Evolutionary conservation across 2,329 filamentous ascomycete species (phyloP), one percentile per base, ranked within the genome.

Genomic region (Tolypocladium pustulatum): DNA sequence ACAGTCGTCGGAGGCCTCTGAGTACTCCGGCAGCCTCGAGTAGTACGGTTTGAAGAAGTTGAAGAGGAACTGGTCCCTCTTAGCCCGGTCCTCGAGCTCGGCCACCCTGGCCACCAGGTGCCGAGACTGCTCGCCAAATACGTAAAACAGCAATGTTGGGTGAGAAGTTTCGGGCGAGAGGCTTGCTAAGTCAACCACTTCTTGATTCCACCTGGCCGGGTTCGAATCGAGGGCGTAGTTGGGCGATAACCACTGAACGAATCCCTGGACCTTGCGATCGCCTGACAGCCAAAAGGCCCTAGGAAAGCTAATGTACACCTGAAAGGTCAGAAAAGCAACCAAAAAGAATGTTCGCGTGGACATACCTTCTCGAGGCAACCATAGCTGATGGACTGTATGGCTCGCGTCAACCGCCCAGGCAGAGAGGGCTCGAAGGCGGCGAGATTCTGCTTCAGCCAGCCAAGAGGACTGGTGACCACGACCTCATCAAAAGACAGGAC

Each of bases 131-230:
- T 79, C 80, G 41, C 88, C 88, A 66, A 85, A 87, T 40, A 80
- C 86, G 75, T 91, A 96, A 79, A 96, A 96, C 32, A 96, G 81
- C 4, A 96, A 79, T 0, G 90, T 95, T 9, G 91, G 88, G 60
- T 96, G 91, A 0, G 86, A 80, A 56, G 76, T 78, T 1, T 74
- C 67, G 0, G 68, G 65, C 0, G 82, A 78, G 2, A 95, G 78
- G 2, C 86, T 84, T 49, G 88, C 86, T 27, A 96, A 81, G 59
- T 93, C 91, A 59, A 95, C 79, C 57, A 85, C 82, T 73, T 93
- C 87, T 71, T 90, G 88, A 61, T 85, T 83, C 89, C 90, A 94
- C 60, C 78, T 73, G 7, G 79, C 65, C 1, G 84, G 81, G 64
- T 88, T 87, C 1, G 83, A 81, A 56, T 81, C 74, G 0, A 75